phyloP scores from a whole-genome alignment of 2,329 filamentous ascomycete genomes.

The Atkinsonella hypoxylon region DNA sequence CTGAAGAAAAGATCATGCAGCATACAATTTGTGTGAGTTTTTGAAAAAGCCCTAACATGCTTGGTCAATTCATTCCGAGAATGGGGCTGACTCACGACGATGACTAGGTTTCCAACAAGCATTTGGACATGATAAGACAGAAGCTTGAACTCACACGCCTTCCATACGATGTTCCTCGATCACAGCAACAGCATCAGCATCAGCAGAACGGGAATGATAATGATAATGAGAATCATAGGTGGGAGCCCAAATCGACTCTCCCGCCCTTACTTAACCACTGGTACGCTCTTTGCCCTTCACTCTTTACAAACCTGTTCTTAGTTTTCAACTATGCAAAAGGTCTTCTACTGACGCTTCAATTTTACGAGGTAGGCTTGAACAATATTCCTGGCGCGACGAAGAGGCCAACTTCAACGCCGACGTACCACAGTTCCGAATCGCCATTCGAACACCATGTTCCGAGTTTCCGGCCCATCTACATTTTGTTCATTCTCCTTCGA shows the following conservation, averaged over 20 bases:
- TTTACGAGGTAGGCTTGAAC: slow-evolving; percentile 41
- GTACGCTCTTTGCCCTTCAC: slow-evolving; percentile 23
- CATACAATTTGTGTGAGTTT: slow-evolving; percentile 46
- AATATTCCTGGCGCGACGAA: slow-evolving; percentile 51
- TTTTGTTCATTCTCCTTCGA: slow-evolving; percentile 50
- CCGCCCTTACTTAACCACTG: slow-evolving; percentile 56
- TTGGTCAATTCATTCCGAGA: too few relatives aligned
- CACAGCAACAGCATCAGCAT: slow-evolving; percentile 22
- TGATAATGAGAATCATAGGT: slow-evolving; percentile 32
- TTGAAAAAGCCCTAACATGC: too few relatives aligned
- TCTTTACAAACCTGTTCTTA: neutral
- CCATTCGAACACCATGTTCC: slow-evolving; percentile 30
- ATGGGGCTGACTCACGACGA: neutral
- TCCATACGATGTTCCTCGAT: slow-evolving; percentile 42
- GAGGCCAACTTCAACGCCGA: slow-evolving; percentile 45
- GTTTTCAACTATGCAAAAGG: neutral
- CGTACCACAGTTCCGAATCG: slow-evolving; percentile 53
- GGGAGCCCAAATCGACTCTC: slow-evolving; percentile 47
- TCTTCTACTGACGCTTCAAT: neutral
- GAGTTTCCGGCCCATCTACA: slow-evolving; percentile 42
- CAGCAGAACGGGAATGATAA: too few relatives aligned
- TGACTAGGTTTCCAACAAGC: slow-evolving; percentile 49
- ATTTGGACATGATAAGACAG: slow-evolving; percentile 53
- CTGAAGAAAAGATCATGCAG: slow-evolving; percentile 34
- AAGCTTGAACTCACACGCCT: slow-evolving; percentile 56